Evolutionary conservation across 306 rosid species (phyloP).

Genomic region (Mimosa pudica): DNA sequence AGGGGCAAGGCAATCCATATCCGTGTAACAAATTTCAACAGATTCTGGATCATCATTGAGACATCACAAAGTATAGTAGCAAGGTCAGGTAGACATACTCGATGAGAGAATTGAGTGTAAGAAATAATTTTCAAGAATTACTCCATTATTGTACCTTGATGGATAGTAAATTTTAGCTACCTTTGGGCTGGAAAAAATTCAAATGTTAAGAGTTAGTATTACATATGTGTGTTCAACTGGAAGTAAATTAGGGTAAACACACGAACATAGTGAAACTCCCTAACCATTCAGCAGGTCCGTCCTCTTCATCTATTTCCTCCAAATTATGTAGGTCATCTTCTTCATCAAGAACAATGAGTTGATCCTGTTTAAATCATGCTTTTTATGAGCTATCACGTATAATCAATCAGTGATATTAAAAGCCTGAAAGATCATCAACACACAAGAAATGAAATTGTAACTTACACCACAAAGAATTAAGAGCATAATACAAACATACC

Average conservation of each 20-base stretch:
- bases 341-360: slow-evolving; percentile 71
- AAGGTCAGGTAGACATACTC: slow-evolving; percentile 25
- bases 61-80: slow-evolving; percentile 37
- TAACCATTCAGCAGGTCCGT: slow-evolving; percentile 61
- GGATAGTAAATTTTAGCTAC: slow-evolving; percentile 82
- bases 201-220: slow-evolving; percentile 28
- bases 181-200: slow-evolving; percentile 66
- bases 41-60: slow-evolving; percentile 86
- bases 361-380: slow-evolving; percentile 50
- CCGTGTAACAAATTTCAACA: slow-evolving; percentile 69
- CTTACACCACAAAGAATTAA: slow-evolving; percentile 18
- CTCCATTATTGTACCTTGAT: slow-evolving; percentile 60
- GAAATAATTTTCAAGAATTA: slow-evolving; percentile 25
- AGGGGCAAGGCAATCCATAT: slow-evolving; percentile 80
- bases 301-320: slow-evolving; percentile 50
- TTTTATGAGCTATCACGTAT: slow-evolving; percentile 19
- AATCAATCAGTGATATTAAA: slow-evolving; percentile 22
- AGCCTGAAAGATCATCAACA: slow-evolving; percentile 20
- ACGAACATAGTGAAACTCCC: slow-evolving; percentile 24
- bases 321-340: slow-evolving; percentile 58
- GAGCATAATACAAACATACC: slow-evolving; percentile 45
- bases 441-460: slow-evolving; percentile 26
- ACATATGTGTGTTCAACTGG: slow-evolving; percentile 26
- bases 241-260: slow-evolving; percentile 20
- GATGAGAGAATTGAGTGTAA: slow-evolving; percentile 22